phyloP scores from a whole-genome alignment of 2,329 filamentous ascomycete species.

The Capronia epimyces region DNA sequence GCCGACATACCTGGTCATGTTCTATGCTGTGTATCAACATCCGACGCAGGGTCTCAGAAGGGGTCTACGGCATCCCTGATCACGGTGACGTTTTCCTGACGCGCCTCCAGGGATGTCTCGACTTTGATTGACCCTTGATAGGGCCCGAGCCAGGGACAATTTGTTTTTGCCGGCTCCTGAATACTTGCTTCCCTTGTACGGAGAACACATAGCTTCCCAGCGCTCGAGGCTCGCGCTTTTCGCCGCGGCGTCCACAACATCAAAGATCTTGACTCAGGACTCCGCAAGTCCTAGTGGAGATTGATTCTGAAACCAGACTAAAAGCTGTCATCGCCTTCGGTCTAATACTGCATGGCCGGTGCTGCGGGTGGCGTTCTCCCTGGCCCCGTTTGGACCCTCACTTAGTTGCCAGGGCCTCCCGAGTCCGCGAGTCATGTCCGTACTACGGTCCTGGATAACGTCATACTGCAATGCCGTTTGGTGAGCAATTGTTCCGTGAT shows the following conservation, averaged over 20 bases:
- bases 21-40: background rate
- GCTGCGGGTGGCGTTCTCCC: slow-evolving; percentile 15
- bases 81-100: background rate
- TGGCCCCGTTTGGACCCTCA: background rate
- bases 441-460: slow-evolving; percentile 7
- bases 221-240: background rate
- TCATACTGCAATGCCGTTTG: slow-evolving; percentile 7
- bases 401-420: background rate
- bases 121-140: no score
- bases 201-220: background rate
- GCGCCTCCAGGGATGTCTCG: background rate
- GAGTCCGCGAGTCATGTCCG: background rate
- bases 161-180: no score
- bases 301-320: slow-evolving; percentile 21
- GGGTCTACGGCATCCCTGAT: background rate
- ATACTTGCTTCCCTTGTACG: no score
- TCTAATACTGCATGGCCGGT: background rate
- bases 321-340: background rate
- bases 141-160: no score
- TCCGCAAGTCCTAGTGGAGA: slow-evolving; percentile 5
- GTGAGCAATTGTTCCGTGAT: slow-evolving; percentile 1
- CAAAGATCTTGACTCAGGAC: background rate
- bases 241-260: background rate
- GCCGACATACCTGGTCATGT: background rate
- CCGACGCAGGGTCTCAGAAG: slow-evolving; percentile 5